These are phyloP conservation scores for Botrytis fabae DNA, from an alignment of 2,329 filamentous ascomycete genomes.

Conservation along the genomic window DNA sequence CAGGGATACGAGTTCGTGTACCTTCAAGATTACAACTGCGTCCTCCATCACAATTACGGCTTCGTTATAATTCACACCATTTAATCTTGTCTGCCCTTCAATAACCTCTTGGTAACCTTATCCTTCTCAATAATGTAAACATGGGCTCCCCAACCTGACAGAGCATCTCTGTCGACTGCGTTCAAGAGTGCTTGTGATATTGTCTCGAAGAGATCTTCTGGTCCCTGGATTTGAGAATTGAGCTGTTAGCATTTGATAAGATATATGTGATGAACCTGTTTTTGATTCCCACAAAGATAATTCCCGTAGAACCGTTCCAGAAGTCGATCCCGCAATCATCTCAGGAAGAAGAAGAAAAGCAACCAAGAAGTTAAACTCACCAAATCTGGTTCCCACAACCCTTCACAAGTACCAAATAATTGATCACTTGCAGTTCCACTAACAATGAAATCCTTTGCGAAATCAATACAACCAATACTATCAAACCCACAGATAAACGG, in stretches of 20 bases:
- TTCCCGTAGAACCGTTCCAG: not conserved
- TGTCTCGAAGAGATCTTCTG: slow-evolving; percentile 97
- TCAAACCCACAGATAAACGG: slow-evolving; percentile 99
- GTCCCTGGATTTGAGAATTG: slow-evolving; percentile 55
- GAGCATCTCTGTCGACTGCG: slow-evolving; percentile 92
- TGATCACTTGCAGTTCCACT: slow-evolving; percentile 95
- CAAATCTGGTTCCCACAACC: slow-evolving; percentile 95
- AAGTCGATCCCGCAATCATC: not conserved
- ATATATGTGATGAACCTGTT: not conserved
- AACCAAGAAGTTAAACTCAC: slow-evolving; percentile 52
- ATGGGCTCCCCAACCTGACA: slow-evolving; percentile 97
- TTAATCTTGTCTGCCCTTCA: slow-evolving; percentile 96
- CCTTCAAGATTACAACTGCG: not conserved
- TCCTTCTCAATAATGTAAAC: slow-evolving; percentile 99
- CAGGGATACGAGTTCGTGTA: not conserved
- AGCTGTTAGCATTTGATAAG: slow-evolving; percentile 11
- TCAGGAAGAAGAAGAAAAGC: not conserved
- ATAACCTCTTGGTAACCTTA: slow-evolving; percentile 97
- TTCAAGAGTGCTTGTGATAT: slow-evolving; percentile 95
- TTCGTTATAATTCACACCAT: slow-evolving; percentile 23
- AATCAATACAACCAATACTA: slow-evolving; percentile 98
- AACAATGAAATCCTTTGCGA: slow-evolving; percentile 99
- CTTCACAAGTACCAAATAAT: slow-evolving; percentile 98
- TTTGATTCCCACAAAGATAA: not conserved
- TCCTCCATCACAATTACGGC: not conserved